Percentiles rank a stretch among this genome's conserved stretches.
phyloP scores from a whole-genome alignment of 2,329 filamentous ascomycete species.

The Microdochium paspali region DNA sequence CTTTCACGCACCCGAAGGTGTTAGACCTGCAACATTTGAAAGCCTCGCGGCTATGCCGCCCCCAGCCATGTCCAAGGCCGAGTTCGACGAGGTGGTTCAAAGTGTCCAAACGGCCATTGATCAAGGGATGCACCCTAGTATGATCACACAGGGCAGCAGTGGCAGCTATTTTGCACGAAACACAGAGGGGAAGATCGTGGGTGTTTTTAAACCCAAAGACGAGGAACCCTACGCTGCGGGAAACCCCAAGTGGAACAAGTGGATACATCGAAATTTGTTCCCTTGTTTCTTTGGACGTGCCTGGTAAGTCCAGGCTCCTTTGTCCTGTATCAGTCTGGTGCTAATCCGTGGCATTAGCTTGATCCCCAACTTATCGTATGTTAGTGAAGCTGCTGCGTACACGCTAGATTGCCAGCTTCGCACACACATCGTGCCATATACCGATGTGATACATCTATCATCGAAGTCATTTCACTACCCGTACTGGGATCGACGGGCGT shows the following conservation, averaged over 20 bases:
- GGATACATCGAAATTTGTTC: slow-evolving; percentile 96
- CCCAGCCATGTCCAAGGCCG: slow-evolving; percentile 61
- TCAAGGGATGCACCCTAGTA: slow-evolving; percentile 81
- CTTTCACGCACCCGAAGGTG: slow-evolving; percentile 84
- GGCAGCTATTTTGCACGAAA: slow-evolving; percentile 97
- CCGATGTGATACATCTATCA: slow-evolving; percentile 85
- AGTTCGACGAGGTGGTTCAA: slow-evolving; percentile 84
- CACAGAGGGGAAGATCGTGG: slow-evolving; percentile 84
- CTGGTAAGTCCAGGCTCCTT: slow-evolving; percentile 41
- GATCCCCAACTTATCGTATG: slow-evolving; percentile 95
- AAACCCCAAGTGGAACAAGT: slow-evolving; percentile 99
- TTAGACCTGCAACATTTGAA: slow-evolving; percentile 71
- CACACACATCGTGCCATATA: slow-evolving; percentile 91
- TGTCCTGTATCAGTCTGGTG: not conserved
- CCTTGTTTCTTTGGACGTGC: slow-evolving; percentile 95
- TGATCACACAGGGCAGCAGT: slow-evolving; percentile 96
- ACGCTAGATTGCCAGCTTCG: slow-evolving; percentile 83
- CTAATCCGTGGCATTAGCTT: slow-evolving; percentile 37
- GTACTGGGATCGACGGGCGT: slow-evolving; percentile 88
- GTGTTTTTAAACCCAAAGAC: slow-evolving; percentile 98
- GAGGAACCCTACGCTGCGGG: slow-evolving; percentile 95
- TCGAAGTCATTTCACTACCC: slow-evolving; percentile 98
- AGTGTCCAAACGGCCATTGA: slow-evolving; percentile 87
- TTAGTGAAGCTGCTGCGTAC: slow-evolving; percentile 95
- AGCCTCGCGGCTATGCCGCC: slow-evolving; percentile 51